Conservation (phyloP, 2,329 filamentous ascomycete species). For the Blastomyces parvus region DNA sequence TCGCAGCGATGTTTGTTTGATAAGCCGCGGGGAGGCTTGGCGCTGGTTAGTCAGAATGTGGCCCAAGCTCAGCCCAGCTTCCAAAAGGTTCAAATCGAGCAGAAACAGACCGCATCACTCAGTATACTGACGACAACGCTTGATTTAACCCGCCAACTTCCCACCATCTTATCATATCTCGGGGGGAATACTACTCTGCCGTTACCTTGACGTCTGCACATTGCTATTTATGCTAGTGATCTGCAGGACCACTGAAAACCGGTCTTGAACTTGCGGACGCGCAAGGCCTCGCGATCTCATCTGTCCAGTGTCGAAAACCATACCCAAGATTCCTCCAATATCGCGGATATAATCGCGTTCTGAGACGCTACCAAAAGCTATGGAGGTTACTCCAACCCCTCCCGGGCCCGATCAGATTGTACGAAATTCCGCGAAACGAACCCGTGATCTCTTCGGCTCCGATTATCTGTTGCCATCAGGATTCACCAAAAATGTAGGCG, state of each 20-base stretch:
- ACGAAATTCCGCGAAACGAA: slow-evolving; percentile 37
- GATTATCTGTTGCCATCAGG: slow-evolving; percentile 39
- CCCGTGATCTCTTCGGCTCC: slow-evolving; percentile 39
- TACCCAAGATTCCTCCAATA: not conserved
- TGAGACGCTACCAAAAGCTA: slow-evolving; percentile 14
- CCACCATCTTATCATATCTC: not conserved
- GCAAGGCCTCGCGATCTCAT: not conserved
- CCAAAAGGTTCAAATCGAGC: not conserved
- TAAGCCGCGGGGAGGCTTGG: slow-evolving; percentile 2
- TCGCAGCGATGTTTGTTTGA: not conserved
- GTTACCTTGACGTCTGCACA: not conserved
- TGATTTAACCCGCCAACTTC: not conserved
- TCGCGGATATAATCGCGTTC: not conserved
- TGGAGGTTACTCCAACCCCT: slow-evolving; percentile 22
- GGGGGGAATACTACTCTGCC: not conserved
- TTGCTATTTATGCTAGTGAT: not conserved
- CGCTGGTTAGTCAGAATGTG: slow-evolving; percentile 12
- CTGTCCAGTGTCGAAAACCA: not conserved
- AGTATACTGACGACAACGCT: not conserved
- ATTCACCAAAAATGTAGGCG: slow-evolving; percentile 33
- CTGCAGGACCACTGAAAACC: not conserved
- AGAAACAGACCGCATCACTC: not conserved
- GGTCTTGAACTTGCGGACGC: not conserved
- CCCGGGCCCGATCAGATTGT: slow-evolving; percentile 28
- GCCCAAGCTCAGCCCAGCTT: not conserved